Evolutionary conservation across 2,329 filamentous ascomycete genomes (phyloP).

Genomic region (Botrytis hyacinthi): DNA sequence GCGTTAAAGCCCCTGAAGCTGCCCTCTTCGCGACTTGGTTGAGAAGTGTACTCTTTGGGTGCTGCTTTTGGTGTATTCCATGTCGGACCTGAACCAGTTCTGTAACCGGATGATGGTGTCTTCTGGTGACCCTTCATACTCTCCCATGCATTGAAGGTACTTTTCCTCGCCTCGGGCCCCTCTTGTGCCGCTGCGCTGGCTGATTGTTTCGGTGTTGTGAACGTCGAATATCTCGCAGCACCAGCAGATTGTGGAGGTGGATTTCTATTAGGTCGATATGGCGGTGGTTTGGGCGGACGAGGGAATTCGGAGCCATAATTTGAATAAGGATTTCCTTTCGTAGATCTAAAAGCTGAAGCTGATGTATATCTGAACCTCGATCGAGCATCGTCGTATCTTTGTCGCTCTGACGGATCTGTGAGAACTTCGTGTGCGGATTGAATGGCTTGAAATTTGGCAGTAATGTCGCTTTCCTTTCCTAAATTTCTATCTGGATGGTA

Average conservation of each 20-base stretch:
- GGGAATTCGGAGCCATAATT: constrained; percentile 35
- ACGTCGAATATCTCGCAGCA: constrained; percentile 36
- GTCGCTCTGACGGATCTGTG: constrained; percentile 40
- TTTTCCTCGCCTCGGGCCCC: constrained; percentile 35
- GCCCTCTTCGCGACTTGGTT: constrained; percentile 31
- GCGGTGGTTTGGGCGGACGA: constrained; percentile 37
- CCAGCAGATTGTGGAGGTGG: constrained; percentile 36
- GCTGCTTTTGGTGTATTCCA: constrained; percentile 28
- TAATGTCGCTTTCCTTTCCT: constrained; percentile 63
- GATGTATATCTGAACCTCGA: constrained; percentile 28
- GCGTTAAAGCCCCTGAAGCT: constrained; percentile 23
- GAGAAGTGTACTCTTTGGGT: constrained; percentile 30
- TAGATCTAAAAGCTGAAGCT: constrained; percentile 27
- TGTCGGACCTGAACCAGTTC: constrained; percentile 25
- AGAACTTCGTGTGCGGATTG: constrained; percentile 69
- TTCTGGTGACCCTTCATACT: constrained; percentile 31
- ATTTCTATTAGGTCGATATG: constrained; percentile 25
- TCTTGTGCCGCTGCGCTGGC: constrained; percentile 34
- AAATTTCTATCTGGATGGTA: constrained; percentile 72
- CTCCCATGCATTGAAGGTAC: constrained; percentile 39
- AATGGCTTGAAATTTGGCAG: constrained; percentile 67
- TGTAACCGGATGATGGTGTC: constrained; percentile 8
- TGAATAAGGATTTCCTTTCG: constrained; percentile 39
- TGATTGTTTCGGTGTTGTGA: constrained; percentile 32
- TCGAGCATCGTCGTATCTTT: constrained; percentile 38